phyloP scores from a whole-genome alignment of 2,329 filamentous ascomycete genomes.

The Didymosphaeria variabile region DNA sequence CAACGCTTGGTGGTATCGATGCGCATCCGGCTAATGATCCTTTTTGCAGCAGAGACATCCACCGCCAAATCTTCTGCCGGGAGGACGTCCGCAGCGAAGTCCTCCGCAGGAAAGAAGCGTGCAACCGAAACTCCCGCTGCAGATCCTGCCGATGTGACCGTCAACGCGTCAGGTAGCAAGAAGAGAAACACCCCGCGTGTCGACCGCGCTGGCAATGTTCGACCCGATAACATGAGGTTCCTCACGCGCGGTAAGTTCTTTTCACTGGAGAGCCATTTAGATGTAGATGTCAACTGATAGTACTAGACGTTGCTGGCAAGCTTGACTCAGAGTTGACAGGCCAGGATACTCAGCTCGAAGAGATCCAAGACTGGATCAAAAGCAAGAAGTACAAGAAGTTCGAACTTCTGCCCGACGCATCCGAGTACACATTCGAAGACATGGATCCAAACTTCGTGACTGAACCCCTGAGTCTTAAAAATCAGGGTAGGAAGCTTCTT shows the following conservation, averaged over 20 bases:
- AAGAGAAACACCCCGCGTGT: not conserved
- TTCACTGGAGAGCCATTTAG: no score
- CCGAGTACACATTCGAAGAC: not conserved
- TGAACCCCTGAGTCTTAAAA: not conserved
- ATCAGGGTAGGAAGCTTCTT: slow-evolving; percentile 3
- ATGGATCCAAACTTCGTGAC: not conserved
- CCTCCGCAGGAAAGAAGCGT: not conserved
- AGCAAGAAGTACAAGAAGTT: not conserved
- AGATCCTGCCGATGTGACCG: no score
- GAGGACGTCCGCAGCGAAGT: not conserved
- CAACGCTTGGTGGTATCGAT: not conserved
- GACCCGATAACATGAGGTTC: not conserved
- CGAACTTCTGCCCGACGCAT: not conserved
- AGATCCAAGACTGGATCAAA: slow-evolving; percentile 7
- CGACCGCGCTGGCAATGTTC: slow-evolving; percentile 3
- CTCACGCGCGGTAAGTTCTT: not conserved
- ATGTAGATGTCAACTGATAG: not conserved
- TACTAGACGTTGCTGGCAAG: not conserved
- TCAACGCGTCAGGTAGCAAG: not conserved
- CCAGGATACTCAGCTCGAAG: slow-evolving; percentile 2
- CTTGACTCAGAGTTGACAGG: not conserved
- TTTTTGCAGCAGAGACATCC: not conserved
- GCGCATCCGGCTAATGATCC: not conserved
- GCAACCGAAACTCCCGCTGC: not conserved
- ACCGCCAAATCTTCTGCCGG: not conserved